phyloP scores from a whole-genome alignment of 805 yeast genomes.

The Candida tammaniensis region DNA sequence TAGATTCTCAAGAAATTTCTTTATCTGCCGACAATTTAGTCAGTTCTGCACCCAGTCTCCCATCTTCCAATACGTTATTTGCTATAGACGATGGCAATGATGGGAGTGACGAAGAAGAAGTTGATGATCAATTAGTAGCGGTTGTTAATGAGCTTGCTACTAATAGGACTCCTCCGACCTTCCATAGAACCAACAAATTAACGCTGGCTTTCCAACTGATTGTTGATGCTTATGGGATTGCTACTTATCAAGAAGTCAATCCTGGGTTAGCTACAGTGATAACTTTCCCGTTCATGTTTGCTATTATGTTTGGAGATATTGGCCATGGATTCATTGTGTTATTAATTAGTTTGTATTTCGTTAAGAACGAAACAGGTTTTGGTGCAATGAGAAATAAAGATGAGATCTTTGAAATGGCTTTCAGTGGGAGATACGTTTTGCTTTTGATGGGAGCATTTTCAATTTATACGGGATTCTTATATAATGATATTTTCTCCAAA shows the following conservation, averaged over 20 bases:
- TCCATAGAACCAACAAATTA: slow-evolving; percentile 65
- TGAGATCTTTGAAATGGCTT: slow-evolving; percentile 79
- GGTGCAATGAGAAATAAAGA: slow-evolving; percentile 57
- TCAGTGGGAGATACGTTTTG: slow-evolving; percentile 64
- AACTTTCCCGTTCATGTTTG: slow-evolving; percentile 80
- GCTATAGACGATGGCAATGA: slow-evolving; percentile 19
- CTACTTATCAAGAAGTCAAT: slow-evolving; percentile 71
- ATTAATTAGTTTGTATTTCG: slow-evolving; percentile 53
- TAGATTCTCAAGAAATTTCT: slow-evolving; percentile 17
- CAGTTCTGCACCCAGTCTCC: slow-evolving; percentile 3
- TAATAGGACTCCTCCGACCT: slow-evolving; percentile 68
- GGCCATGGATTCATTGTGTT: slow-evolving; percentile 72
- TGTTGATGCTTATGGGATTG: slow-evolving; percentile 75
- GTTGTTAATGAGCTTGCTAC: slow-evolving; percentile 62
- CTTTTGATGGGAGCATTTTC: slow-evolving; percentile 71
- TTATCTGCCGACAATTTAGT: slow-evolving; percentile 9
- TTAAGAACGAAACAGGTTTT: slow-evolving; percentile 52
- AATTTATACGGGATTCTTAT: slow-evolving; percentile 70
- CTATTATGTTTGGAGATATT: slow-evolving; percentile 80
- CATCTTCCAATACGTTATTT: slow-evolving; percentile 17
- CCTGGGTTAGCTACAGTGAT: slow-evolving; percentile 74
- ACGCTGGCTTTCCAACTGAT: slow-evolving; percentile 68
- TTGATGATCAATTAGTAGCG: slow-evolving; percentile 27
- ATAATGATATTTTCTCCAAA: slow-evolving; percentile 70
- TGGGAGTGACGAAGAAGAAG: slow-evolving; percentile 12